Percentiles rank a stretch among this genome's conserved stretches.
Evolutionary conservation across 208 protist genomes (phyloP).

Genomic region (Wallacemonas sp.): DNA sequence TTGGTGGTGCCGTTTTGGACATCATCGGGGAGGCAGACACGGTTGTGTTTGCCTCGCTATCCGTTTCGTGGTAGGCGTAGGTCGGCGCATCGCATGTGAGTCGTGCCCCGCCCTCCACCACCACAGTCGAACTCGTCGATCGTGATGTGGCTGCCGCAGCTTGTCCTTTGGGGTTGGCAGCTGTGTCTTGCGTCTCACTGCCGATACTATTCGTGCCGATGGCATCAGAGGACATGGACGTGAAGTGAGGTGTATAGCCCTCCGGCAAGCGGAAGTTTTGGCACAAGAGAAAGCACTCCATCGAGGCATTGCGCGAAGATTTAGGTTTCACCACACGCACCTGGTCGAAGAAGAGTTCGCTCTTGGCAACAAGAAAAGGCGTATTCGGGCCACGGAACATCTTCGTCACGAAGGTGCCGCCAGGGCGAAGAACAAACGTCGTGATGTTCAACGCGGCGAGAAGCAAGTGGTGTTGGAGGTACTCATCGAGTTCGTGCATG

Average conservation of each 20-base stretch:
- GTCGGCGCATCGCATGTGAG: constrained; percentile 4
- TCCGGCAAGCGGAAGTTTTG: constrained; percentile 89
- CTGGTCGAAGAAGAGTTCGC: constrained; percentile 96
- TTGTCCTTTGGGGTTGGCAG: not conserved
- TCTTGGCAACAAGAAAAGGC: constrained; percentile 92
- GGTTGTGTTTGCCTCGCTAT: not conserved
- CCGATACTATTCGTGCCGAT: too few relatives aligned
- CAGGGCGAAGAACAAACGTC: constrained; percentile 91
- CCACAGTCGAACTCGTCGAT: constrained; percentile 6
- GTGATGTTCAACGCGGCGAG: constrained; percentile 98
- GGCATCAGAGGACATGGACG: constrained; percentile 3
- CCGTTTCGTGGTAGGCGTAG: not conserved
- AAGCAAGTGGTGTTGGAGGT: constrained; percentile 98
- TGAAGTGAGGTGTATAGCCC: constrained; percentile 74
- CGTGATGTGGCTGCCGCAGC: constrained; percentile 1
- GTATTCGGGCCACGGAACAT: constrained; percentile 98
- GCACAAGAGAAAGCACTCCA: constrained; percentile 96
- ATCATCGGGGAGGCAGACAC: too few relatives aligned
- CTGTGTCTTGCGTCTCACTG: constrained; percentile 9
- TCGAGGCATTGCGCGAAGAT: constrained; percentile 94
- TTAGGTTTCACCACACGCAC: constrained; percentile 97
- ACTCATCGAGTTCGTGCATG: constrained; percentile 99
- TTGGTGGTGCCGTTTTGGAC: not conserved
- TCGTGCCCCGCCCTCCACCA: constrained; percentile 1
- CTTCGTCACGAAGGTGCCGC: constrained; percentile 97